Evolutionary conservation across 2,329 filamentous ascomycete genomes (phyloP).

Genomic region (Calycina herbarum): DNA sequence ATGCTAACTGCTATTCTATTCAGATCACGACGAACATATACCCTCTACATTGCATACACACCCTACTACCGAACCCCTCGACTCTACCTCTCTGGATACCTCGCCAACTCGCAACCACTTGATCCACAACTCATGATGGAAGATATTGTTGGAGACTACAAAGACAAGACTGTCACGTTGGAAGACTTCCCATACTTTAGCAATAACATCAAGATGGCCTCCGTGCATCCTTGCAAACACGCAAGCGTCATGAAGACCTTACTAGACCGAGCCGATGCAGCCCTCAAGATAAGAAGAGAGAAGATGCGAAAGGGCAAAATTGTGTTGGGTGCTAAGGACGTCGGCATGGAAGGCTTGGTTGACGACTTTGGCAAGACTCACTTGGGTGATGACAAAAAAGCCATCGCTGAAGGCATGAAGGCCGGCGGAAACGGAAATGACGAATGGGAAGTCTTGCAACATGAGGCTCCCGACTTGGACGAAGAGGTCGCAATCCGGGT

Average conservation of each 20-base stretch:
- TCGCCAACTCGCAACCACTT: constrained; percentile 75
- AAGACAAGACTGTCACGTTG: constrained; percentile 96
- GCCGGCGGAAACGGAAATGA: constrained; percentile 53
- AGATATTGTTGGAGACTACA: constrained; percentile 94
- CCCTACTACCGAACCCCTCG: constrained; percentile 95
- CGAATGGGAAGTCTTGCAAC: constrained; percentile 66
- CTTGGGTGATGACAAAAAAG: constrained; percentile 52
- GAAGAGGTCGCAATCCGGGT: constrained; percentile 81
- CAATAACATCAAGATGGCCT: constrained; percentile 90
- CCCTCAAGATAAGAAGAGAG: constrained; percentile 82
- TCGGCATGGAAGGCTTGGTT: constrained; percentile 81
- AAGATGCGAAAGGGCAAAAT: constrained; percentile 68
- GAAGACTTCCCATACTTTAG: constrained; percentile 97
- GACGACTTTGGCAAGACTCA: constrained; percentile 70
- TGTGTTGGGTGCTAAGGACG: constrained; percentile 44
- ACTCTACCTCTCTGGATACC: constrained; percentile 91
- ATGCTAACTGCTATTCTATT: constrained; percentile 17
- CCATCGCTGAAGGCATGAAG: constrained; percentile 44
- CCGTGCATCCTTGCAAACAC: constrained; percentile 95
- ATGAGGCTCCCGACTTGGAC: constrained; percentile 60
- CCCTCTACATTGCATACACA: constrained; percentile 96
- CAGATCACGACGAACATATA: constrained; percentile 89
- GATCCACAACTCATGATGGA: constrained; percentile 90
- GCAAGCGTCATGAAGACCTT: constrained; percentile 97
- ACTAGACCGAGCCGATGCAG: constrained; percentile 90